Base-by-base conservation (phyloP, 2,329 filamentous ascomycete species). In the Hypocreales sp. region DNA sequence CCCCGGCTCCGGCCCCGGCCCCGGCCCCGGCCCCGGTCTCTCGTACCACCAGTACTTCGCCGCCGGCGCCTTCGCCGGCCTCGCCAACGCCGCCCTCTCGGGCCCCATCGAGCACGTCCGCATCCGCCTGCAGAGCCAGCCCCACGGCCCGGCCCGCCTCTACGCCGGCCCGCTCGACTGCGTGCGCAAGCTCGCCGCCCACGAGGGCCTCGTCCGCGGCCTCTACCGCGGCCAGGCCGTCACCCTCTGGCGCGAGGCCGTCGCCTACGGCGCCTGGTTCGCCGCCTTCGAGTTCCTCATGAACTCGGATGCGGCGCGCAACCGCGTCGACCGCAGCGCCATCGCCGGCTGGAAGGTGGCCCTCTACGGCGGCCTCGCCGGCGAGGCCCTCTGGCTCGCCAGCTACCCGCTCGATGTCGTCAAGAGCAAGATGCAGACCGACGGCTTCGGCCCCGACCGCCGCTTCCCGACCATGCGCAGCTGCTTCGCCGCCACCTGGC, bases 341-440 rank as follows among this genome's bases (percentile, higher is more conserved):
- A 72, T 98, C 20, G 72, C 82, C 11, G 75, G 70, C 28, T 75
- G 75, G 53, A 95, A 93, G 58, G 72, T 98, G 26, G 90, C 90
- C 9, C 58, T 82, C 9, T 98, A 95, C 51, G 90, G 90, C 37
- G 90, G 90, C 24, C 55, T 98, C 22, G 90, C 90, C 0, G 90
- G 90, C 40, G 90, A 98, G 64, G 82, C 75, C 28, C 67, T 98
- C 31, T 98, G 90, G 90, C 61, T 98, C 30, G 67, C 68, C 20
- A 92, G 83, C 47, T 98, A 98, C 57, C 90, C 90, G 14, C 79
- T 98, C 38, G 90, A 98, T 56, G 87, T 98, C 16, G 58, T 98
- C 56, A 98, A 98, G 79, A 93, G 83, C 58, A 95, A 93, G 71
- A 94, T 95, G 87, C 90, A 98, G 68, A 93, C 79, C 32, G 90